These are phyloP conservation scores for Penicillium cosmopolitanum DNA, from an alignment of 495 filamentous ascomycete genomes.

Conservation along the genomic window DNA sequence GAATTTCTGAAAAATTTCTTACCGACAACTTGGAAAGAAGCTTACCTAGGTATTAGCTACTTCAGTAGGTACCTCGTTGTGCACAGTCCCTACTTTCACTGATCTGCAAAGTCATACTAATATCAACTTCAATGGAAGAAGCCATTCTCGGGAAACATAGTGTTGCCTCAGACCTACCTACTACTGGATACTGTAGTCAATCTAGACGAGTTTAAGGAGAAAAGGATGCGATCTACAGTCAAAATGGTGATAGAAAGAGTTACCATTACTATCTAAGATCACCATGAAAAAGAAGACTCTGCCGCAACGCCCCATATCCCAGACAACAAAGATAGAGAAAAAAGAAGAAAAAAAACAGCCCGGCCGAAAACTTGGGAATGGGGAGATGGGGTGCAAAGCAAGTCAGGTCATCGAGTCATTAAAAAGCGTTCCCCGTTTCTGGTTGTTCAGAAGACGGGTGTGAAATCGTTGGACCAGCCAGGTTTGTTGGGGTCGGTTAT, in stretches of 20 bases:
- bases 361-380: slow-evolving; percentile 27
- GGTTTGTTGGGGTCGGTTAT: slow-evolving; percentile 4
- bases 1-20: no score
- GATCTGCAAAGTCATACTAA: no score
- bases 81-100: no score
- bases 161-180: no score
- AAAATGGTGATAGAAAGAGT: slow-evolving; percentile 9
- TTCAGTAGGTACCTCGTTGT: no score
- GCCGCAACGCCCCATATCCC: slow-evolving; percentile 28
- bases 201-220: background rate
- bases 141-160: no score
- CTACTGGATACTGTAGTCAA: no score
- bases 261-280: slow-evolving; percentile 48
- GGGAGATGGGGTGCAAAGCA: slow-evolving; percentile 26
- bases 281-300: slow-evolving; percentile 23
- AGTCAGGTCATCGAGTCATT: slow-evolving; percentile 31
- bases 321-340: slow-evolving; percentile 17
- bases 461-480: slow-evolving; percentile 16
- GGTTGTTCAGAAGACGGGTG: slow-evolving; percentile 5
- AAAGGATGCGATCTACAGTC: background rate
- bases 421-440: slow-evolving; percentile 9
- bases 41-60: no score
- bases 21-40: no score
- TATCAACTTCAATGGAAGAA: no score
- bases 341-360: slow-evolving; percentile 12